Conservation (phyloP, 176 grass and related monocot species). For the Guadua angustifolia region DNA sequence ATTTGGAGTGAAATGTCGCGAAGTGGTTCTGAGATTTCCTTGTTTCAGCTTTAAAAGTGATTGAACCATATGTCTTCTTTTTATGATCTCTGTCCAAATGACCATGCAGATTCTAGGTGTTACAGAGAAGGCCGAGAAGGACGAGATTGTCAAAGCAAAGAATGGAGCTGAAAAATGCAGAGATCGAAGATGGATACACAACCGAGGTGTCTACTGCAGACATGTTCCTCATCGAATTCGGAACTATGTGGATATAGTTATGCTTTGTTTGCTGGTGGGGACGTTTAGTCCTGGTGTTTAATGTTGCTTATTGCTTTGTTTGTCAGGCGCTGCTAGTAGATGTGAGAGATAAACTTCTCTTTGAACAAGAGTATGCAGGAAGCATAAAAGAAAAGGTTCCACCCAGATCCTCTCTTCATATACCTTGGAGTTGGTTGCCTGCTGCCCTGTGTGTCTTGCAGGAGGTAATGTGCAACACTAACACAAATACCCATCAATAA, state of each 20-base stretch:
- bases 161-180: constrained; percentile 74
- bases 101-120: constrained; percentile 76
- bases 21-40: background rate
- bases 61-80: background rate
- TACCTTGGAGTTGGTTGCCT: constrained; percentile 93
- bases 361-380: constrained; percentile 87
- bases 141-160: constrained; percentile 96
- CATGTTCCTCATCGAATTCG: constrained; percentile 53
- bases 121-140: constrained; percentile 89
- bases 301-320: constrained; percentile 26
- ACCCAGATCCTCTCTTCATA: constrained; percentile 70
- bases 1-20: background rate
- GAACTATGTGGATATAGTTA: constrained; percentile 10
- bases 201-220: constrained; percentile 47
- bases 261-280: constrained; percentile 8
- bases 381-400: constrained; percentile 78
- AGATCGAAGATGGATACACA: constrained; percentile 88
- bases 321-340: constrained; percentile 80
- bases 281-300: constrained; percentile 31
- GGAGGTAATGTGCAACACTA: constrained; percentile 64
- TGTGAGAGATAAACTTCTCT: constrained; percentile 95
- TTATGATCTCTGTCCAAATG: constrained; percentile 33
- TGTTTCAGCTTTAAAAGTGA: background rate
- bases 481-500: background rate
- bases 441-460: constrained; percentile 75